Evolutionary conservation across 1,284 basidiomycete species (phyloP), one percentile per base, ranked within the genome.

Genomic region (Polyporus tsugae): DNA sequence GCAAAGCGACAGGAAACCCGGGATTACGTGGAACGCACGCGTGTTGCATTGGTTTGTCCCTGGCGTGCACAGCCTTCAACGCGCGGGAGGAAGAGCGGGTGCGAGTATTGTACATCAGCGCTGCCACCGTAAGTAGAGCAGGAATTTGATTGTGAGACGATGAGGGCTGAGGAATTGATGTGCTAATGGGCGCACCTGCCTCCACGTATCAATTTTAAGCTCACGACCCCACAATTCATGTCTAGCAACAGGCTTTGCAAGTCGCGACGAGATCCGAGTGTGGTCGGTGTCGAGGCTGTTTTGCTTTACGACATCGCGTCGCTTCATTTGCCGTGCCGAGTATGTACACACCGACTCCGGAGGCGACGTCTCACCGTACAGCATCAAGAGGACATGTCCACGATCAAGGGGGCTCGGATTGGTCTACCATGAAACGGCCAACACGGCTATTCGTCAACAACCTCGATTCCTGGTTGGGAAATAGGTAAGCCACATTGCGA

Each of bases 141-240:
- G 46, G 52, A 55, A 55, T 55, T 55, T 55, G 52, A 55, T 4
- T 29, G 52, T 35, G 52, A 55, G 52, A 55, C 29, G 52, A 55
- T 35, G 52, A 33, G 5, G 52, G 9, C 25, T 35, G 25, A 19
- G 52, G 11, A 29, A 19, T 1, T 33, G 52, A 35, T 35, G 33
- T 6, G 15, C 0, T 19, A 35, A 35, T 19, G 29, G 29, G 29
- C 46, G 25, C 22, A 25, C 46, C 29, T 29, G 29, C 29, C 29
- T 29, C 29, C 29, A 29, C 29, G 29, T 29, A 29, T 29, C 29
- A 39, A 19, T 55, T 35, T 25, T 4, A 39, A 39, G 39, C 39
- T 29, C 52, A 29, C 52, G 17, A 55, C 6, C 33, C 29, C 29
- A 55, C 52, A 19, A 35, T 25, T 19, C 13, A 15, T 10, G 52